Base-by-base conservation (phyloP, 2,329 filamentous ascomycete genomes). In the Berkeleyomyces rouxiae region DNA sequence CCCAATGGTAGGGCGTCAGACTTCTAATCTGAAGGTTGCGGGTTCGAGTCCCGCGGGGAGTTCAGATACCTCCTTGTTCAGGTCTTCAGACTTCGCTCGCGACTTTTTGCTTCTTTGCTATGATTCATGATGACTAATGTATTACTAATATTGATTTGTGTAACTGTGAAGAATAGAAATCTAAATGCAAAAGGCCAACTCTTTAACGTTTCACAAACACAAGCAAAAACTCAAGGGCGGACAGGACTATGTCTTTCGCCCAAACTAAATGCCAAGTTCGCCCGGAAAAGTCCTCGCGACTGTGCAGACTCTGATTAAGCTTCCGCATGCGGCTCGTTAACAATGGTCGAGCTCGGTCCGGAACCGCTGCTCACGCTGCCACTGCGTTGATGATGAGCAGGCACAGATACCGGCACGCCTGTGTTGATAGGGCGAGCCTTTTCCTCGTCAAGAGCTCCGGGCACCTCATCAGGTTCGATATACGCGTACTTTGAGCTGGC, bases 401-500 rank as follows among this genome's bases (percentile, higher is more conserved):
- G 40, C n/a, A 16, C 42, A 3, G 47, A 43, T 3, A 10, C 42
- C 42, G 42, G 9, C 42, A 43, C 49, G 4, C 16, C 11, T 13
- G 3, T 16, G 11, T 23, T 10, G 11, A 36, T 3, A 39, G 39
- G 33, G n/a, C 9, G 16, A 13, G 49, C 61, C 16, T 62, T 53
- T 58, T 66, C 62, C 43, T 64, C 61, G 40, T 64, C 55, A 33
- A 13, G 13, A n/a, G 31, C 36, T 31, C 49, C 43, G 16, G 57
- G 47, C 6, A 63, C 58, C 46, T 76, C 76, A 59, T 83, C 80
- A 3, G 81, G 80, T 0, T 79, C 80, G n/a, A 73, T 74, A 66
- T 88, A 95, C 0, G 90, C 90, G 70, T 83, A 95, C 72, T 82
- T 86, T 69, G 84, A 88, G 64, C 78, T 76, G 62, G 75, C 76